phyloP scores from a whole-genome alignment of 2,329 filamentous ascomycete genomes.

The Didymella arachidicola region DNA sequence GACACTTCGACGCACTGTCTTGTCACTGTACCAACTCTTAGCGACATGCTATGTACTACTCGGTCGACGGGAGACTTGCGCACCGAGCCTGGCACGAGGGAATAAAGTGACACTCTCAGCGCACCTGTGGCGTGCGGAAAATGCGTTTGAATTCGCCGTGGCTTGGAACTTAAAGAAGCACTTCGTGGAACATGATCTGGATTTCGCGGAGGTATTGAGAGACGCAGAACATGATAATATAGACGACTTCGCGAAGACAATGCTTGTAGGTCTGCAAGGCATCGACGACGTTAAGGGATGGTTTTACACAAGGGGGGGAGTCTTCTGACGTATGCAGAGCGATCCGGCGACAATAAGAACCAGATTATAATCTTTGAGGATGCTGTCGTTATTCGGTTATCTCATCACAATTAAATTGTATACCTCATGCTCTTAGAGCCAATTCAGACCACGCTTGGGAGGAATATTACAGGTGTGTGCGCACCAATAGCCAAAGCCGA shows the following conservation, averaged over 20 bases:
- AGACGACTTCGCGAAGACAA: conserved; percentile 40
- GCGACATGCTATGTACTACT: conserved; percentile 35
- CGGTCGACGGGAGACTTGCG: conserved; percentile 25
- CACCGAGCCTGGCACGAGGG: conserved; percentile 10
- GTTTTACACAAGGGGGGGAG: conserved; percentile 36
- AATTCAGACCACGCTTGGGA: too few species aligned
- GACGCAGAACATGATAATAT: conserved; percentile 38
- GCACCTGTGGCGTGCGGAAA: conserved; percentile 41
- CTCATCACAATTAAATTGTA: too few species aligned
- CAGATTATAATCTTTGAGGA: too few species aligned
- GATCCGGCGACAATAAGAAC: background rate
- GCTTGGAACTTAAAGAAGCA: conserved; percentile 44
- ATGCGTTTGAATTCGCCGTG: conserved; percentile 41
- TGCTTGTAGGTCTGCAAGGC: conserved; percentile 38
- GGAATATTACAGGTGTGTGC: too few species aligned
- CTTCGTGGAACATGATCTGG: conserved; percentile 39
- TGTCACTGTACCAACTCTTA: conserved; percentile 59
- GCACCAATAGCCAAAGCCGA: background rate
- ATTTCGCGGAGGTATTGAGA: conserved; percentile 37
- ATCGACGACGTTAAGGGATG: conserved; percentile 44
- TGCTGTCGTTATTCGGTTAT: too few species aligned
- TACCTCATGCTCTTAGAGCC: too few species aligned
- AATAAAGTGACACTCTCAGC: conserved; percentile 38
- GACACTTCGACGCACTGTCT: conserved; percentile 61
- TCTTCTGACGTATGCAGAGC: conserved; percentile 3